phyloP scores from a whole-genome alignment of 495 filamentous ascomycete genomes.

The Aspergillus saccharolyticus region DNA sequence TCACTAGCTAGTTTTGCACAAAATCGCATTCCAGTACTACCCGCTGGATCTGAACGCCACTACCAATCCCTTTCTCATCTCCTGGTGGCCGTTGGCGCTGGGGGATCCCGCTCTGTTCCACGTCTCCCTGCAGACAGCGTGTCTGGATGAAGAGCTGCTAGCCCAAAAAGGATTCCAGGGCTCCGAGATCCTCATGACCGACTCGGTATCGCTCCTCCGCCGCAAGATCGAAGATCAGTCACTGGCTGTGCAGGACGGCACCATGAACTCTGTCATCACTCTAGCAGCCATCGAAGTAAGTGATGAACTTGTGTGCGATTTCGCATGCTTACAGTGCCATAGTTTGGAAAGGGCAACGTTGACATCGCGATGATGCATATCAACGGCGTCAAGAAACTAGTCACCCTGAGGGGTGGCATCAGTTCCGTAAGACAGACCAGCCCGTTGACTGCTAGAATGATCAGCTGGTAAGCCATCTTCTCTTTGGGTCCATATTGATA shows the following conservation, averaged over 20 bases:
- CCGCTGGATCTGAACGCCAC: constrained; percentile 43
- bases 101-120: constrained; percentile 49
- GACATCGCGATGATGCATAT: constrained; percentile 42
- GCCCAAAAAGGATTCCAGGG: constrained; percentile 43
- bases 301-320: not conserved
- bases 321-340: not conserved
- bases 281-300: constrained; percentile 49
- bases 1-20: constrained; percentile 37
- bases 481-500: too few species aligned
- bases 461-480: constrained; percentile 38
- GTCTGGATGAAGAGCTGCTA: constrained; percentile 45
- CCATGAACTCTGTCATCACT: constrained; percentile 50
- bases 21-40: constrained; percentile 52
- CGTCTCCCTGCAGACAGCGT: constrained; percentile 50
- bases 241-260: constrained; percentile 47
- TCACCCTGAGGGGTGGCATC: constrained; percentile 45
- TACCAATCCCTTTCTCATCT: constrained; percentile 49
- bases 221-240: constrained; percentile 38
- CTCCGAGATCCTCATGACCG: constrained; percentile 48
- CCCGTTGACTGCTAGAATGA: constrained; percentile 48
- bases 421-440: constrained; percentile 40
- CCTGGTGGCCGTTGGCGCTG: constrained; percentile 51
- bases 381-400: constrained; percentile 44
- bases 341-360: constrained; percentile 49
- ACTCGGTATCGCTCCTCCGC: constrained; percentile 43